Evolutionary conservation across 352 stramenopile species (phyloP).

Genomic region (Globisporangium echinulatum): DNA sequence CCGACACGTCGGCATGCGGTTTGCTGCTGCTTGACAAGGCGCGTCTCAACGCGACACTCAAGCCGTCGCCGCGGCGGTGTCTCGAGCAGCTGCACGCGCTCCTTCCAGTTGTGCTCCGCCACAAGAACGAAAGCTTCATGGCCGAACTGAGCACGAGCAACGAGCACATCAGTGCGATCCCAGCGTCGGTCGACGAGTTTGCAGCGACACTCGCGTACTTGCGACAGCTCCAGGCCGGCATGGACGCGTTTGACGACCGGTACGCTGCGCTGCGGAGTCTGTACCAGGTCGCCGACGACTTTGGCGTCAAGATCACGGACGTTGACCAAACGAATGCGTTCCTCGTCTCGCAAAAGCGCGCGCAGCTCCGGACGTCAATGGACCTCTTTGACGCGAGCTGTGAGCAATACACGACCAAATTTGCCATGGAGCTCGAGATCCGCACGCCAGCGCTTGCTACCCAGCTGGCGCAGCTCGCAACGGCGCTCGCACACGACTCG

Average conservation of each 20-base stretch:
- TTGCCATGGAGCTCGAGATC: slow-evolving; percentile 60
- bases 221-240: slow-evolving; percentile 37
- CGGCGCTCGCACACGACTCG: slow-evolving; percentile 23
- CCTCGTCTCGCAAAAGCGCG: slow-evolving; percentile 62
- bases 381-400: slow-evolving; percentile 66
- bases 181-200: slow-evolving; percentile 65
- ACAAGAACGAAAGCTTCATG: slow-evolving; percentile 56
- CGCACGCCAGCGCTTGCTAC: slow-evolving; percentile 35
- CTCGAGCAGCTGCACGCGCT: slow-evolving; percentile 48
- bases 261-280: slow-evolving; percentile 50
- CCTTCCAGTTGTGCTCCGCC: slow-evolving; percentile 50
- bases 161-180: slow-evolving; percentile 66
- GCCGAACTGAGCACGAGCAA: slow-evolving; percentile 45
- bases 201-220: slow-evolving; percentile 52
- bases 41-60: slow-evolving; percentile 50
- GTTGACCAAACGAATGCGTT: slow-evolving; percentile 71
- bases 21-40: slow-evolving; percentile 54
- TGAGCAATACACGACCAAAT: slow-evolving; percentile 72
- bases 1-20: slow-evolving; percentile 36
- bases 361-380: slow-evolving; percentile 69
- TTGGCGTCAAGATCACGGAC: slow-evolving; percentile 55
- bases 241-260: slow-evolving; percentile 45
- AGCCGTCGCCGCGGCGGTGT: slow-evolving; percentile 60
- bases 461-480: slow-evolving; percentile 25
- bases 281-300: slow-evolving; percentile 67